A percentile compares a stretch with the other conserved stretches of the same genome.
These are phyloP conservation scores for Dioscorea dumetorum DNA, from an alignment of 106 monocot genomes.

Conservation along the genomic window DNA sequence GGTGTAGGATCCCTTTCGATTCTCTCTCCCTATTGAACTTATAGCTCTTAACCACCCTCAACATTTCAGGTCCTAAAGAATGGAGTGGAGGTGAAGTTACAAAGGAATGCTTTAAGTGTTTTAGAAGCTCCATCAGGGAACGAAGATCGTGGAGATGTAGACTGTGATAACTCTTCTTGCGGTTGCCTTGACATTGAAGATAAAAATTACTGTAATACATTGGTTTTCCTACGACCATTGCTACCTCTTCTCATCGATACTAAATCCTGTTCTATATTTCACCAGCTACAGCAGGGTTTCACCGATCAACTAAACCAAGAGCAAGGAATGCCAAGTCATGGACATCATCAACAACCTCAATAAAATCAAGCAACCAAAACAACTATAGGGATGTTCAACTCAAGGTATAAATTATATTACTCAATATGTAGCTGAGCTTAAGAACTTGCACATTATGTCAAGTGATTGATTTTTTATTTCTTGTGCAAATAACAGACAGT, in stretches of 20 bases:
- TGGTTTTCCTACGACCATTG: background rate
- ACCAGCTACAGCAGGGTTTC: conserved; percentile 57
- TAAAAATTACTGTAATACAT: conserved; percentile 55
- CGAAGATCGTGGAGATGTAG: conserved; percentile 56
- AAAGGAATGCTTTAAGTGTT: conserved; percentile 86
- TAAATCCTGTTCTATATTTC: background rate
- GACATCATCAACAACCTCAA: conserved; percentile 9
- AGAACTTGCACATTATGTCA: background rate
- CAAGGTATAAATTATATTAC: conserved; percentile 22
- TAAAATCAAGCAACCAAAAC: conserved; percentile 5
- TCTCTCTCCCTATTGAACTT: no score
- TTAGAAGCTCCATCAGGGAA: conserved; percentile 79
- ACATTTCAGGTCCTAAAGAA: conserved; percentile 77
- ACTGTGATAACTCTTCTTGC: conserved; percentile 70
- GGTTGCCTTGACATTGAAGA: conserved; percentile 71
- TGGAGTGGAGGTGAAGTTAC: conserved; percentile 91
- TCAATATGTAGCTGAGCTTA: conserved; percentile 7
- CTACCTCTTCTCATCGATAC: background rate
- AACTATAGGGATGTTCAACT: conserved; percentile 32
- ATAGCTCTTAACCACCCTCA: no score
- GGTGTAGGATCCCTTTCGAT: no score
- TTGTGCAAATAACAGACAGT: conserved; percentile 33
- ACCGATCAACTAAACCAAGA: conserved; percentile 64
- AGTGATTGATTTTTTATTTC: background rate
- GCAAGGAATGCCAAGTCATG: conserved; percentile 64